Conservation (phyloP, 495 filamentous ascomycete species). For the Tuber indicum region DNA sequence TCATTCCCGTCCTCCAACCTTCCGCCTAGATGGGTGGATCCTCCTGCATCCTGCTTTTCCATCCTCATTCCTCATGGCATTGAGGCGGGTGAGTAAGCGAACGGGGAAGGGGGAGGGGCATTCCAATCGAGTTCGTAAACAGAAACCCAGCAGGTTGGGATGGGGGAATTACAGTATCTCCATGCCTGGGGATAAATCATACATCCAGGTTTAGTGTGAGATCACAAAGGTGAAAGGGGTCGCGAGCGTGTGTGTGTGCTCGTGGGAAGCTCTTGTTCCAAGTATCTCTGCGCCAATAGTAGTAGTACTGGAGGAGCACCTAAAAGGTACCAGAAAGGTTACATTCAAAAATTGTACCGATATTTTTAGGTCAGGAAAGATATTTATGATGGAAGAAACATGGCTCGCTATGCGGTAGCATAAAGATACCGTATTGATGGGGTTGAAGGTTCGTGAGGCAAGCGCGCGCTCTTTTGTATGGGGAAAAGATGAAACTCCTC, state of each 20-base stretch:
- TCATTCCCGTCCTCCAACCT: not conserved
- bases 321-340: not conserved
- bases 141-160: not conserved
- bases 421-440: not conserved
- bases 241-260: not conserved
- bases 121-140: not conserved
- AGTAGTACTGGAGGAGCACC: not conserved
- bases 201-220: not conserved
- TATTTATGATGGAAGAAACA: not conserved
- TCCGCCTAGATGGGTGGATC: not conserved
- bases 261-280: not conserved
- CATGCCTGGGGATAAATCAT: not conserved
- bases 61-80: conserved; percentile 1
- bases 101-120: not conserved
- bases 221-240: not conserved
- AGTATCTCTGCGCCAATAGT: not conserved
- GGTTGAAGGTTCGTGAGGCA: conserved; percentile 4
- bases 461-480: conserved; percentile 32
- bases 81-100: not conserved
- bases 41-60: not conserved
- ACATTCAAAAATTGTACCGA: not conserved
- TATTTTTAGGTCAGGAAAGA: not conserved
- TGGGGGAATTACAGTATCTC: not conserved
- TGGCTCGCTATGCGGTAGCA: not conserved
- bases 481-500: conserved; percentile 24